These are phyloP conservation scores for Pseudogymnoascus sp. DNA, from an alignment of 2,329 filamentous ascomycete genomes.

Conservation along the genomic window DNA sequence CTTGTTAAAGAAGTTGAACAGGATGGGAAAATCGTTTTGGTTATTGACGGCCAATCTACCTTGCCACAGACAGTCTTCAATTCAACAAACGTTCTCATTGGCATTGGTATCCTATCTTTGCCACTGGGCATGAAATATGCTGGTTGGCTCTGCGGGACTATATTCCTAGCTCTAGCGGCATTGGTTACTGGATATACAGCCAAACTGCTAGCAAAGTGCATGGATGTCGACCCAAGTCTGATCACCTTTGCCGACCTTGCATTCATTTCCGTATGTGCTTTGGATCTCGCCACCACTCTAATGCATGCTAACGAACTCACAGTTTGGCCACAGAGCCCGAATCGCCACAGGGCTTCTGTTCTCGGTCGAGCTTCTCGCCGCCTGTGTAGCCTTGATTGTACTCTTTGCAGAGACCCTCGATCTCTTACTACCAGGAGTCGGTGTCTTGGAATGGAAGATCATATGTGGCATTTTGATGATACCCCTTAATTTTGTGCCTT, in stretches of 20 bases:
- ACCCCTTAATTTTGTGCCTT: slow-evolving; percentile 75
- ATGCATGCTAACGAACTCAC: background rate
- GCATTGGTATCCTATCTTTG: slow-evolving; percentile 79
- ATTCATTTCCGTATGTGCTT: slow-evolving; percentile 53
- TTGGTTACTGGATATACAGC: slow-evolving; percentile 78
- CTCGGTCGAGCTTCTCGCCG: slow-evolving; percentile 76
- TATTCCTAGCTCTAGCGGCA: slow-evolving; percentile 66
- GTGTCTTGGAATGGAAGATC: slow-evolving; percentile 71
- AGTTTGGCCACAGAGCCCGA: slow-evolving; percentile 71
- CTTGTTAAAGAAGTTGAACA: slow-evolving; percentile 86
- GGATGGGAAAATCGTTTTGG: slow-evolving; percentile 74
- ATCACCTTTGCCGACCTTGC: slow-evolving; percentile 94
- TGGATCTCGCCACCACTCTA: background rate
- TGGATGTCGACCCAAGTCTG: slow-evolving; percentile 74
- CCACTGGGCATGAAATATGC: slow-evolving; percentile 82
- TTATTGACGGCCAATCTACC: slow-evolving; percentile 89
- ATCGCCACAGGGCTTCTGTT: slow-evolving; percentile 79
- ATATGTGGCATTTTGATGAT: slow-evolving; percentile 71
- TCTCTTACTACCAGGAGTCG: slow-evolving; percentile 64
- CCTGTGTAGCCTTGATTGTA: slow-evolving; percentile 81
- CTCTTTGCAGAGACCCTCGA: slow-evolving; percentile 89
- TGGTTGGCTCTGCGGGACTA: slow-evolving; percentile 77
- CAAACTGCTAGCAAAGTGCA: slow-evolving; percentile 74
- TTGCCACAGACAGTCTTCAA: slow-evolving; percentile 95
- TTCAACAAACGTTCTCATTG: slow-evolving; percentile 73